These are phyloP conservation scores for Blastobotrys buckinghamii DNA, from an alignment of 1,139 yeast species.

Conservation along the genomic window DNA sequence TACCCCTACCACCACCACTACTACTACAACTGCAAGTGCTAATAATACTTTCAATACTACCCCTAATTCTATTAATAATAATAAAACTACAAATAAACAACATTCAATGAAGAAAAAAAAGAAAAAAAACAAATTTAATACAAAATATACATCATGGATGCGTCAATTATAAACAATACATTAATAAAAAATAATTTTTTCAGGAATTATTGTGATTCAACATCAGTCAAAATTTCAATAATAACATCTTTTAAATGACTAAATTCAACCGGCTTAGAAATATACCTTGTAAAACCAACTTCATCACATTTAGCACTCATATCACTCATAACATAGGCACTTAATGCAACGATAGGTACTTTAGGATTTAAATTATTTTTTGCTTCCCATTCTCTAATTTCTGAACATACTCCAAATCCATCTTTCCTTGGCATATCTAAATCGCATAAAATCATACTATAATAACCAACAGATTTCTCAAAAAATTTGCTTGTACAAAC, in stretches of 20 bases:
- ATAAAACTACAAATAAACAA: background rate
- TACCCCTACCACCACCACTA: background rate
- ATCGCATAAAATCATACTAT: slow-evolving; percentile 72
- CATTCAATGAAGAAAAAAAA: background rate
- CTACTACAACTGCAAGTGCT: background rate
- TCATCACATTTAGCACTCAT: slow-evolving; percentile 68
- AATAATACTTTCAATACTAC: background rate
- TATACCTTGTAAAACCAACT: slow-evolving; percentile 74
- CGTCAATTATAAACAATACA: slow-evolving; percentile 1
- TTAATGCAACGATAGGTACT: slow-evolving; percentile 71
- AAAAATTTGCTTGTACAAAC: slow-evolving; percentile 53
- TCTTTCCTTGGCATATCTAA: slow-evolving; percentile 86
- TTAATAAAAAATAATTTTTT: background rate
- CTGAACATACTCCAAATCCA: slow-evolving; percentile 73
- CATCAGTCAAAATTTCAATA: slow-evolving; percentile 13
- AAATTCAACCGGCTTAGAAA: slow-evolving; percentile 55
- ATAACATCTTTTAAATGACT: slow-evolving; percentile 23
- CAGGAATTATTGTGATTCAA: slow-evolving; percentile 12
- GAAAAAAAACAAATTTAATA: background rate
- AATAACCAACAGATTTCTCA: slow-evolving; percentile 30
- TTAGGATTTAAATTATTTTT: slow-evolving; percentile 50
- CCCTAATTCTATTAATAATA: background rate
- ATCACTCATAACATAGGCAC: slow-evolving; percentile 83
- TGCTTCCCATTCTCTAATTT: slow-evolving; percentile 72
- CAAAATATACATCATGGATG: slow-evolving; percentile 6